Evolutionary conservation across 2,329 filamentous ascomycete species (phyloP).

Genomic region (Pyrenophora seminiperda): DNA sequence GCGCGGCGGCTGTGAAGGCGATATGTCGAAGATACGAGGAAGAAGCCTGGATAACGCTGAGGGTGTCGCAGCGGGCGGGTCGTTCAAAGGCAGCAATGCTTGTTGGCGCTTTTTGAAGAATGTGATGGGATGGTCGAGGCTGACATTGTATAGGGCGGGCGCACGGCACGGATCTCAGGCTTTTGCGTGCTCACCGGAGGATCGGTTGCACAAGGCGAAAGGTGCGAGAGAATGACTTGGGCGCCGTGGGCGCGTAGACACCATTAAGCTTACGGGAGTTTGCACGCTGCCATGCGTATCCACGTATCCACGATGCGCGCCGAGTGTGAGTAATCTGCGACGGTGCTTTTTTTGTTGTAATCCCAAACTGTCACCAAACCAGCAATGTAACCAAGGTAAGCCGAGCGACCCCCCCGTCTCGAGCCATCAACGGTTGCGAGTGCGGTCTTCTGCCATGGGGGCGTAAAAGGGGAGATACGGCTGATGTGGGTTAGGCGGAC

Average conservation of each 20-base stretch:
- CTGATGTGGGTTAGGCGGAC: slow-evolving; percentile 6
- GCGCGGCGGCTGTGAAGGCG: not conserved
- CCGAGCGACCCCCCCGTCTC: slow-evolving; percentile 12
- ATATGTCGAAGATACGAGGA: slow-evolving; percentile 6
- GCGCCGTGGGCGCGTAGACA: no score
- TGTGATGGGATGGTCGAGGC: slow-evolving; percentile 11
- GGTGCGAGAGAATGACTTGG: slow-evolving; percentile 2
- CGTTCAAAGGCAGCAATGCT: not conserved
- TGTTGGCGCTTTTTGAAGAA: slow-evolving; percentile 1
- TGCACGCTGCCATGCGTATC: not conserved
- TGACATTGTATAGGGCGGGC: slow-evolving; percentile 13
- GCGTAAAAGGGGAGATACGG: slow-evolving; percentile 9
- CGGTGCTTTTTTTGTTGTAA: slow-evolving; percentile 1
- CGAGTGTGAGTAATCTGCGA: not conserved
- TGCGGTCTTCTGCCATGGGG: slow-evolving; percentile 11
- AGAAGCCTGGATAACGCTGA: not conserved
- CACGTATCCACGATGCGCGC: not conserved
- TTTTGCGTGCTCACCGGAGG: slow-evolving; percentile 13
- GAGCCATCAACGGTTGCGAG: slow-evolving; percentile 20
- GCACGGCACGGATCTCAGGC: slow-evolving; percentile 17
- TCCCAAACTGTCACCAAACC: slow-evolving; percentile 11
- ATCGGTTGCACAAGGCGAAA: slow-evolving; percentile 6
- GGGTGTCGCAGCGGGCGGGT: slow-evolving; percentile 1
- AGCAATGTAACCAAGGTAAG: slow-evolving; percentile 1
- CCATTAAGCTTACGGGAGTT: no score